Percentiles rank a stretch among this genome's conserved stretches.
Evolutionary conservation across 1,139 yeast species (phyloP).

Genomic region (Suhomyces terraborum): DNA sequence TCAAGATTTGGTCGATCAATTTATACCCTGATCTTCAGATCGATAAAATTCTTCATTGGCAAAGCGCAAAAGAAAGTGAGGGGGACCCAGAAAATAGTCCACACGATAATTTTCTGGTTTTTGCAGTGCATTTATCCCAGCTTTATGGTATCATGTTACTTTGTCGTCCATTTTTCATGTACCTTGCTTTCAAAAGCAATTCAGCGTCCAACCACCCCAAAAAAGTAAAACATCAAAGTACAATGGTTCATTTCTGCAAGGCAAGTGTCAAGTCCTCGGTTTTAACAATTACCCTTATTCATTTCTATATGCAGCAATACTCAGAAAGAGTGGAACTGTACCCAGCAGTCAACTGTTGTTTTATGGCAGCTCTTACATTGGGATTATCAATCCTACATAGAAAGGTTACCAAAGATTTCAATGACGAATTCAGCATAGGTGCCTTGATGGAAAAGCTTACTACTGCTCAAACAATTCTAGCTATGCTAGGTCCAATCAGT

Average conservation of each 20-base stretch:
- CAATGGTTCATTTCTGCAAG: constrained; percentile 27
- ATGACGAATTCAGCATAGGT: constrained; percentile 17
- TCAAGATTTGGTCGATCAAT: constrained; percentile 41
- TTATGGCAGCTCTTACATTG: constrained; percentile 19
- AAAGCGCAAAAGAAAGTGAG: constrained; percentile 10
- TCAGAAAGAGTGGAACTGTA: constrained; percentile 20
- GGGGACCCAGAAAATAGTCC: constrained; percentile 8
- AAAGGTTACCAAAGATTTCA: constrained; percentile 14
- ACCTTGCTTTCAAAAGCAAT: constrained; percentile 21
- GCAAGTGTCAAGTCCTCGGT: constrained; percentile 42
- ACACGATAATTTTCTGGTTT: constrained; percentile 25
- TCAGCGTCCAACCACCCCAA: constrained; percentile 3
- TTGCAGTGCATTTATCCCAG: constrained; percentile 42
- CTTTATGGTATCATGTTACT: constrained; percentile 44
- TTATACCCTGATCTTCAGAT: constrained; percentile 31
- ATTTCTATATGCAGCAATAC: constrained; percentile 21
- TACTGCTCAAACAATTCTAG: constrained; percentile 15
- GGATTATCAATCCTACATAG: constrained; percentile 19
- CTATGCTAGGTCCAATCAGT: constrained; percentile 16
- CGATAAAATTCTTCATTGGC: constrained; percentile 18
- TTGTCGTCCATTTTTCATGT: constrained; percentile 50
- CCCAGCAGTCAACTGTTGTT: constrained; percentile 20
- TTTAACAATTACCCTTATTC: constrained; percentile 36
- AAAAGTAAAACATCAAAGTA: constrained; percentile 20
- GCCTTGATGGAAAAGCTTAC: constrained; percentile 17